Evolutionary conservation across 2,329 filamentous ascomycete species (phyloP), one percentile per base, ranked within the genome.

Genomic region (Diaporthe longicolla): DNA sequence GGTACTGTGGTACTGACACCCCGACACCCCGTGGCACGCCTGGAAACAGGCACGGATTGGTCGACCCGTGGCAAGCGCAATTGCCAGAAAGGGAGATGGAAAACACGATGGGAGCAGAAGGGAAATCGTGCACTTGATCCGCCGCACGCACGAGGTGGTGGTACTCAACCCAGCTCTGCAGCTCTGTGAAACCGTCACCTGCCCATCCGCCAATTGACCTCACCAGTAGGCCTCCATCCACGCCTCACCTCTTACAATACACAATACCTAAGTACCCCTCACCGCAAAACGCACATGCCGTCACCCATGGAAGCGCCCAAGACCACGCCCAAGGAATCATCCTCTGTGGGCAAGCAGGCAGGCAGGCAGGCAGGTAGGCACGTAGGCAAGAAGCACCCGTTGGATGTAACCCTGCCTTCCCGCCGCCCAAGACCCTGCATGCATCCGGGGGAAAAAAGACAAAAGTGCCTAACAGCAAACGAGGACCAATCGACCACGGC

Each of bases 401-500:
- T 52, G 45, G 9, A 52, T 66, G 45, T 66, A 52, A 66, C 45
- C 29, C 63, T 61, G 45, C 63, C 21, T n/a, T 32, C 29, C 43
- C 63, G 32, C 63, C 21, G 21, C 29, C 7, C 21, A 52, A 29
- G 63, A 66, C 63, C 63, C 63, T 66, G 63, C 45, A 52, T 66
- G 63, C 26, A 65, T 45, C 11, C 43, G 43, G 5, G 37, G 2
- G 2, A 43, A 35, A 26, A 45, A 61, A 32, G 57, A 24, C 45
- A 52, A 52, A 24, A 66, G 32, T 7, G 21, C 45, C 19, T 19
- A 52, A 37, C 63, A 50, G 43, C 63, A 26, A 66, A 66, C 63
- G 63, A 66, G 63, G 21, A 32, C 63, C 63, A 66, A 66, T 66
- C 29, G 63, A 66, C 29, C 5, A 19, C 8, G 4, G 26, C 43